These are phyloP conservation scores for Starmerella scarabaei DNA, from an alignment of 805 yeast genomes.

Conservation along the genomic window DNA sequence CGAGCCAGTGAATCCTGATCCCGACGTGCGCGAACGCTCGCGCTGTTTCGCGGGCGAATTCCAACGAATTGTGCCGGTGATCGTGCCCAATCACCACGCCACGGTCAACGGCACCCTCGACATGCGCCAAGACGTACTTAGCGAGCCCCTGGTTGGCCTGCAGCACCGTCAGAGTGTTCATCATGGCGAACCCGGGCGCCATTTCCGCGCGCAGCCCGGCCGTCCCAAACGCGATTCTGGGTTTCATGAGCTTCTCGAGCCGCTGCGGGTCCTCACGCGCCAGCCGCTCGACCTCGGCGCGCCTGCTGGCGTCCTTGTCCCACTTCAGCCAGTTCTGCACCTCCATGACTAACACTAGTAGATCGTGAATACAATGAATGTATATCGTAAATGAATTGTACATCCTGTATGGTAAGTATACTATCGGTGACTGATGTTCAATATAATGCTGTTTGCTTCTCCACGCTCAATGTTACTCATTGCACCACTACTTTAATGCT, in stretches of 20 bases:
- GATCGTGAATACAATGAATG: no score
- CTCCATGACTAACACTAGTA: no score
- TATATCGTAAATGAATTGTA: no score
- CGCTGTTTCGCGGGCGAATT: slow-evolving; percentile 70
- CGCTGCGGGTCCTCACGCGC: slow-evolving; percentile 10
- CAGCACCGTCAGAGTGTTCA: slow-evolving; percentile 78
- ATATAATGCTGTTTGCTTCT: no score
- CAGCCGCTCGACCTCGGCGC: slow-evolving; percentile 5
- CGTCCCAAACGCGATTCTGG: slow-evolving; percentile 72
- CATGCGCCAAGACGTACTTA: slow-evolving; percentile 24
- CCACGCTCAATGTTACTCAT: no score
- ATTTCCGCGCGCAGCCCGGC: slow-evolving; percentile 81
- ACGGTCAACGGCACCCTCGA: slow-evolving; percentile 25
- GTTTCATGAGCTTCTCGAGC: slow-evolving; percentile 12
- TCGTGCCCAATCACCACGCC: slow-evolving; percentile 79
- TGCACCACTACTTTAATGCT: no score
- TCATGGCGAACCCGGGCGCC: slow-evolving; percentile 82
- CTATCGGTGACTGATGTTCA: no score
- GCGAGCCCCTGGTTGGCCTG: slow-evolving; percentile 57
- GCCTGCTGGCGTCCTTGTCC: slow-evolving; percentile 8
- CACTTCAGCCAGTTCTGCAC: slow-evolving; percentile 13
- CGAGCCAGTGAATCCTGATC: slow-evolving; percentile 44
- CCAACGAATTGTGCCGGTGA: slow-evolving; percentile 67
- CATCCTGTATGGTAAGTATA: no score
- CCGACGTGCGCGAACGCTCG: slow-evolving; percentile 58